Conservation (phyloP, 768 basidiomycete species). For the Trametes villosa region DNA sequence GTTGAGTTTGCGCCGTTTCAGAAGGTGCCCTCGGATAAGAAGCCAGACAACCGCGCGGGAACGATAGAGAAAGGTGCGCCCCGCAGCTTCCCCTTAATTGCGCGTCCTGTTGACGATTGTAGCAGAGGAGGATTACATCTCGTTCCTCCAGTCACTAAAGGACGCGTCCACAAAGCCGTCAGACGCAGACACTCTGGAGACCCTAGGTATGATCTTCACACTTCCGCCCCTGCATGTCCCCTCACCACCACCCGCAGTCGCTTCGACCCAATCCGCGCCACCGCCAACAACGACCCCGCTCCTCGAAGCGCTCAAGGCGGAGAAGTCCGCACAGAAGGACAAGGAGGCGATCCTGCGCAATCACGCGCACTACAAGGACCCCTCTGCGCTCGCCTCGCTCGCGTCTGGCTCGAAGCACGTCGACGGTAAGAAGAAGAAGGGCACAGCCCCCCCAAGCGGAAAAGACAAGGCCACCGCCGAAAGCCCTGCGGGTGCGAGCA, state of each 20-base stretch:
- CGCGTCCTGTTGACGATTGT: neutral
- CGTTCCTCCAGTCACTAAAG: conserved; percentile 79
- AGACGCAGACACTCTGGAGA: conserved; percentile 68
- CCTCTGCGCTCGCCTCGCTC: conserved; percentile 32
- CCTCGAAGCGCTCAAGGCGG: conserved; percentile 89
- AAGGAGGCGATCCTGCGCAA: conserved; percentile 74
- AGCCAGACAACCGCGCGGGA: conserved; percentile 76
- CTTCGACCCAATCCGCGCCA: conserved; percentile 60
- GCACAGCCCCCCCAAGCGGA: conserved; percentile 16
- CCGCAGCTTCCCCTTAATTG: neutral
- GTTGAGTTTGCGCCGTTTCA: conserved; percentile 96
- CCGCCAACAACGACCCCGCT: conserved; percentile 87
- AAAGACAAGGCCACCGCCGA: conserved; percentile 22
- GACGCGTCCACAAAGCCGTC: conserved; percentile 45
- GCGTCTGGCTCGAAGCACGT: conserved; percentile 43
- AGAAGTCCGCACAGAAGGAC: conserved; percentile 69
- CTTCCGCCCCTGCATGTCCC: neutral
- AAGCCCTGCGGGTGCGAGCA: conserved; percentile 35
- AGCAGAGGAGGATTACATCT: conserved; percentile 82
- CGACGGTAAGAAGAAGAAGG: conserved; percentile 45
- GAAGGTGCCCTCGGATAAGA: conserved; percentile 77
- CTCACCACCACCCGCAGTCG: conserved; percentile 48
- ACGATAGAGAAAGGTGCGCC: conserved; percentile 89
- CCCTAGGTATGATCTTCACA: conserved; percentile 50
- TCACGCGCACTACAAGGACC: conserved; percentile 73